Evolutionary conservation across 768 basidiomycete species (phyloP).

Genomic region (Leccinum barrowsii): DNA sequence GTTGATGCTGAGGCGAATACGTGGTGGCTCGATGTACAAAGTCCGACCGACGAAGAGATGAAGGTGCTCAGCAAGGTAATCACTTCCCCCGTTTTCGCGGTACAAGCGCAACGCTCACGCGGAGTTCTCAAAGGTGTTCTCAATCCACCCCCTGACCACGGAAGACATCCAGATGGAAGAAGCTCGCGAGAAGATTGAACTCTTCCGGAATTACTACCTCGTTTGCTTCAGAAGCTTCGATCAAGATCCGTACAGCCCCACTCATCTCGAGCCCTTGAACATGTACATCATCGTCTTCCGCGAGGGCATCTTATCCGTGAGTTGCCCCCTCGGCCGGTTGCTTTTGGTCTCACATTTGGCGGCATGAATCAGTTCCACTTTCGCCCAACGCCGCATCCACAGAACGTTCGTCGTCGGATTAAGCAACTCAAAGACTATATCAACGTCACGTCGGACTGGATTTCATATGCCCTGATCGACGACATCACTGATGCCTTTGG

Average conservation of each 20-base stretch:
- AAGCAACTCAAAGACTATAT: conserved; percentile 99
- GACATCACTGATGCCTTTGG: conserved; percentile 99
- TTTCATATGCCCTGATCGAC: conserved; percentile 98
- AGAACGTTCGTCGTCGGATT: conserved; percentile 95
- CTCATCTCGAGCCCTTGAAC: conserved; percentile 95
- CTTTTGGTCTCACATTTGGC: background rate
- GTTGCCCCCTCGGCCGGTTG: conserved; percentile 26
- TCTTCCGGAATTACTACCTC: conserved; percentile 97
- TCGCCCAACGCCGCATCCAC: conserved; percentile 93
- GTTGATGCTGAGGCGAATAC: conserved; percentile 68
- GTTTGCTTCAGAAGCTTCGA: conserved; percentile 99
- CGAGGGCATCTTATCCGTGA: conserved; percentile 90
- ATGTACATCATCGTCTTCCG: conserved; percentile 99
- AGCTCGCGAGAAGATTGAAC: conserved; percentile 98
- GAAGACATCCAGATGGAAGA: conserved; percentile 99
- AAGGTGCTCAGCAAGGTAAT: conserved; percentile 87
- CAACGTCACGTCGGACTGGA: conserved; percentile 98
- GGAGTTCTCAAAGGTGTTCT: conserved; percentile 67
- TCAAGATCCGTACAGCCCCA: conserved; percentile 96
- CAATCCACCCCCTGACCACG: conserved; percentile 95
- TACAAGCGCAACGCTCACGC: background rate
- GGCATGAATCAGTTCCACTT: conserved; percentile 80
- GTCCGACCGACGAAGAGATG: conserved; percentile 98
- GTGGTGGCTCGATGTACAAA: conserved; percentile 96
- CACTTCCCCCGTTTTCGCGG: background rate